Base-by-base conservation (phyloP, 2,329 filamentous ascomycete species). In the Coleophoma eucalyptorum region DNA sequence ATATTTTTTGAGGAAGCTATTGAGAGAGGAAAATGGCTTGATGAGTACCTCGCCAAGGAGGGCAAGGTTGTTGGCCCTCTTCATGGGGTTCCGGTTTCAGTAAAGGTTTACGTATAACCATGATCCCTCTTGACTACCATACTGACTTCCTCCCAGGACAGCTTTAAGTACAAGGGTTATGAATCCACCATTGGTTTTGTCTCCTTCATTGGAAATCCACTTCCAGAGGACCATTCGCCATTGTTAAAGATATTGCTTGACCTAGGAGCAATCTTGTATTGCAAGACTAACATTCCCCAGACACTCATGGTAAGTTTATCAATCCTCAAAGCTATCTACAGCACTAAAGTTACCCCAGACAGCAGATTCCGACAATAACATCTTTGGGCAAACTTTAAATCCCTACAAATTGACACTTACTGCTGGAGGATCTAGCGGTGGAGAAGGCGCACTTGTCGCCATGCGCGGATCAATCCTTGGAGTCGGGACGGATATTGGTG, bases 201-300 rank as follows among this genome's bases (percentile, higher is more conserved):
- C 20, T 72, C 76, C 46, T 81, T 89, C 53, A 41, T 57, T 15
- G 80, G 83, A 0, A 80, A 81, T 49, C 87, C 90, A 60, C 83
- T 83, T 5, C 73, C 77, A 35, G 50, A 67, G 0, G 69, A 79
- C 26, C 89, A 96, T 69, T 90, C 90, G 0, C 74, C 81, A 2
- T 79, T 89, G 56, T 83, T 88, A 13, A 80, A 78, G 48, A 70
- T 96, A 33, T 75, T 96, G 44, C 94, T 94, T 62, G 86, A 91
- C 62, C 87, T 89, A 2, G 88, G 91, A 31, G 90, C 90, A 0
- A 79, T 96, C 2, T 90, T 91, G 0, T 95, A 94, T 64, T 89
- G 90, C 58, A 96, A 96, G 75, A 96, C 91, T 0, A 93, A 92
- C 53, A 67, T 94, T 2, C 91, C 91, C 11, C 87, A 92, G 53